Conservation (phyloP, 345 rosid genomes). For the Corchorus capsularis region DNA sequence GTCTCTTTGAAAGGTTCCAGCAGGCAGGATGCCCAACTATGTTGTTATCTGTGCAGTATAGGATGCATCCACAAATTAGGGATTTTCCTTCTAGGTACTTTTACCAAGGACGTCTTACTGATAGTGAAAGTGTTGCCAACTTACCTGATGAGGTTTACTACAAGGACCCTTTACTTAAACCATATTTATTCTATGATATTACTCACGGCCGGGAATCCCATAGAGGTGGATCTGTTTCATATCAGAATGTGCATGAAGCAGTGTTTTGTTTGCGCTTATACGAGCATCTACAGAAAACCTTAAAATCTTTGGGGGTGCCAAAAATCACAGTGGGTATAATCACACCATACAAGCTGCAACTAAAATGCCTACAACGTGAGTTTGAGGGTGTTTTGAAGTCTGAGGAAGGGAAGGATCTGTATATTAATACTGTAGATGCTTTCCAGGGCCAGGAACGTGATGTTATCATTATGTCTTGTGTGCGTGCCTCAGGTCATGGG, state of each 20-base stretch:
- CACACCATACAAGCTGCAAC: conserved; percentile 96
- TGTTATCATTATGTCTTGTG: conserved; percentile 98
- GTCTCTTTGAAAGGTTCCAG: conserved; percentile 98
- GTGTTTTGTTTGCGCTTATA: conserved; percentile 86
- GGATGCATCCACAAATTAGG: conserved; percentile 98
- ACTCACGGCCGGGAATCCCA: conserved; percentile 97
- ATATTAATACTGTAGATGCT: conserved; percentile 97
- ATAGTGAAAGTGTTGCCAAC: conserved; percentile 79
- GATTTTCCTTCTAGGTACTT: conserved; percentile 96
- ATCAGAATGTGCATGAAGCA: conserved; percentile 92
- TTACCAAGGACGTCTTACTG: conserved; percentile 95
- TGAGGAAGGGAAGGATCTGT: conserved; percentile 92
- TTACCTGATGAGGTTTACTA: conserved; percentile 87
- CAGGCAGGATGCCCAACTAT: conserved; percentile 96
- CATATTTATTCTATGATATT: conserved; percentile 82
- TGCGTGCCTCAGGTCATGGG: conserved; percentile 93
- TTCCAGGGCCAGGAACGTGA: conserved; percentile 99
- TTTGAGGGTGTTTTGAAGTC: conserved; percentile 74
- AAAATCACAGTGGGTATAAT: conserved; percentile 89
- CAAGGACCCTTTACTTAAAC: conserved; percentile 84
- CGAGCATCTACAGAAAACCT: conserved; percentile 82
- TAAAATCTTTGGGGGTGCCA: conserved; percentile 65
- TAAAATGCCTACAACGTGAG: conserved; percentile 91
- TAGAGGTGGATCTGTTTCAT: conserved; percentile 95
- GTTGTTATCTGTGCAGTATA: conserved; percentile 92